phyloP scores from a whole-genome alignment of 257 asterid genomes.

The Echium plantagineum region DNA sequence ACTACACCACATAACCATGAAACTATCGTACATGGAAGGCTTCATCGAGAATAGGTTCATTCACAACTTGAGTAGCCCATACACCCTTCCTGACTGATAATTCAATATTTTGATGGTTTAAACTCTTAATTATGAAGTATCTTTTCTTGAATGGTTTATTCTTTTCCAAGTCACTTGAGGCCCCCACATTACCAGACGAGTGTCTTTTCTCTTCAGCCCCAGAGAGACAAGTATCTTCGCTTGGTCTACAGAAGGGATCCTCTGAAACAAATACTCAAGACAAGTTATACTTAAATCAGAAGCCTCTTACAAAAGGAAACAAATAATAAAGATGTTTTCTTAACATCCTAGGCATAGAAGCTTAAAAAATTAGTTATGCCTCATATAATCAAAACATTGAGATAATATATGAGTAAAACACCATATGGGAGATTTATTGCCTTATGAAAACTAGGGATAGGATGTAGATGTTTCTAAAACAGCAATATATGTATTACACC shows the following conservation, averaged over 20 bases:
- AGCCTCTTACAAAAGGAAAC: background rate
- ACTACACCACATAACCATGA: constrained; percentile 15
- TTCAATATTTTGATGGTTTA: constrained; percentile 78
- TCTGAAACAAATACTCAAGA: constrained; percentile 28
- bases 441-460: no score
- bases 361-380: no score
- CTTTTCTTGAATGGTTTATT: constrained; percentile 36
- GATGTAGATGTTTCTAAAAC: no score
- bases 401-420: no score
- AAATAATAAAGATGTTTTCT: no score
- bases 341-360: no score
- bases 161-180: constrained; percentile 40
- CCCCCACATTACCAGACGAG: constrained; percentile 36
- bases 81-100: constrained; percentile 69
- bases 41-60: constrained; percentile 93
- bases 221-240: constrained; percentile 42
- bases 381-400: no score
- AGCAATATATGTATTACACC: no score
- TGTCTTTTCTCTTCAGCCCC: constrained; percentile 35
- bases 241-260: constrained; percentile 30
- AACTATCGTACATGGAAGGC: constrained; percentile 74
- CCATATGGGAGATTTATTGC: no score
- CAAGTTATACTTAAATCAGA: constrained; percentile 1
- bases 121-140: constrained; percentile 92
- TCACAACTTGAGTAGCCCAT: constrained; percentile 98